A percentile compares a stretch with the other conserved stretches of the same genome.
These are phyloP conservation scores for Isoetes engelmannii DNA, from an alignment of 83 land plant genomes.

Conservation along the genomic window DNA sequence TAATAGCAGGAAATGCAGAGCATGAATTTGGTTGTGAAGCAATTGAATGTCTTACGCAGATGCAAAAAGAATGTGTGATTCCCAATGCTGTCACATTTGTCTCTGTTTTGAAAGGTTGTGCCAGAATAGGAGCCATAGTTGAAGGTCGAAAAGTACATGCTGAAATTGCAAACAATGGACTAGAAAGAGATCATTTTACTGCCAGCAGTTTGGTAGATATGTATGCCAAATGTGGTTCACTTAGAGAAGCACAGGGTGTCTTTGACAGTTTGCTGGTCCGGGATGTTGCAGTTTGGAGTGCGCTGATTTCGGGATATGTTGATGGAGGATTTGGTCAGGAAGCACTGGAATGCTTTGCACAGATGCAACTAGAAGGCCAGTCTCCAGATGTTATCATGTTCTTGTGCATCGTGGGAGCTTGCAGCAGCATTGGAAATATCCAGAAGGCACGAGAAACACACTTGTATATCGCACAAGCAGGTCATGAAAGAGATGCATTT, in stretches of 20 bases:
- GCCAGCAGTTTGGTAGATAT: not conserved
- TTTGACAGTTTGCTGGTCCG: conserved; percentile 5
- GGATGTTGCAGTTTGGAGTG: conserved; percentile 9
- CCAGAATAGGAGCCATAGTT: not conserved
- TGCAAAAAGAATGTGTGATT: conserved; percentile 1
- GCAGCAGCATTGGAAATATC: no score
- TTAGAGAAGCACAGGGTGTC: conserved; percentile 4
- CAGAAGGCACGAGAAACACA: no score
- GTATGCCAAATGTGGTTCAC: not conserved
- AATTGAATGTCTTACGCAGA: not conserved
- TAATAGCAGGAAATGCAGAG: conserved; percentile 5
- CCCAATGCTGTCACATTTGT: not conserved
- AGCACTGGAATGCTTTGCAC: conserved; percentile 10
- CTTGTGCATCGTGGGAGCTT: not conserved
- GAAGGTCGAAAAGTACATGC: not conserved
- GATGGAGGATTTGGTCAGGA: conserved; percentile 17
- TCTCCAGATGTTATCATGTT: conserved; percentile 6
- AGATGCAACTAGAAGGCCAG: conserved; percentile 5
- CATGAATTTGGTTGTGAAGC: not conserved
- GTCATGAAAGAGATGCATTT: no score
- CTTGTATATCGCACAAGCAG: no score
- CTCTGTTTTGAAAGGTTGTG: conserved; percentile 10
- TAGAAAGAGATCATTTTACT: not conserved
- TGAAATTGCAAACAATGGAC: not conserved
- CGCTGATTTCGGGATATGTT: conserved; percentile 43